Base-by-base conservation (phyloP, 2,329 filamentous ascomycete genomes). In the Claviceps arundinis region DNA sequence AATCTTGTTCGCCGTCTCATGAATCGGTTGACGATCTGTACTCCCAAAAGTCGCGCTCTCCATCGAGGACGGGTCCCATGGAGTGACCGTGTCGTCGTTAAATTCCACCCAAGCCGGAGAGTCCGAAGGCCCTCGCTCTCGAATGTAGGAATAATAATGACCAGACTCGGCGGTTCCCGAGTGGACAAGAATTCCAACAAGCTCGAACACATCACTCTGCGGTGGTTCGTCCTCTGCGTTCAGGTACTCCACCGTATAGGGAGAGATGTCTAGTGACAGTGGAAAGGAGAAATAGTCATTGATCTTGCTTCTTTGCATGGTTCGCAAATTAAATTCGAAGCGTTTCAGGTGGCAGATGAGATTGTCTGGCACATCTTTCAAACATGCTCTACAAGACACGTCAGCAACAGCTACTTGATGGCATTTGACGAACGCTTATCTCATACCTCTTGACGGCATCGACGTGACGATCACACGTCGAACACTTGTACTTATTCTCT, bases 401-500 rank as follows among this genome's bases (percentile, higher is more conserved):
- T 61, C 45, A 60, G 57, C 52, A 50, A 37, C 24, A 24, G 14
- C 13, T 9, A n/a, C 7, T 4, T 19, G 34, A 17, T n/a, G 22
- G 5, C 7, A 30, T 26, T 46, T 8, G 9, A 4, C 1, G n/a
- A 13, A 42, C 6, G 13, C 19, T 45, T 11, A 2, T 37, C 19
- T 60, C 64, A 60, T 67, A 84, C 81, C 85, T 80, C 67, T 95
- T 96, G 58, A 97, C 88, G 19, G 93, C 93, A 67, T 96, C 86
- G 16, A 98, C 93, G 60, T 93, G 86, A 11, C 81, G 80, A 56
- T 89, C 87, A 64, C 93, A 98, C 4, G 81, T 85, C 34, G 89
- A 90, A 69, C 93, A 98, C 58, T 94, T 95, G 73, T 97, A 98
- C 70, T 95, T 96, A 72, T 98, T 97, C 61, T 95, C 89, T 84